Conservation (phyloP, 1,139 yeast genomes). For the Geotrichum macrosporum region DNA sequence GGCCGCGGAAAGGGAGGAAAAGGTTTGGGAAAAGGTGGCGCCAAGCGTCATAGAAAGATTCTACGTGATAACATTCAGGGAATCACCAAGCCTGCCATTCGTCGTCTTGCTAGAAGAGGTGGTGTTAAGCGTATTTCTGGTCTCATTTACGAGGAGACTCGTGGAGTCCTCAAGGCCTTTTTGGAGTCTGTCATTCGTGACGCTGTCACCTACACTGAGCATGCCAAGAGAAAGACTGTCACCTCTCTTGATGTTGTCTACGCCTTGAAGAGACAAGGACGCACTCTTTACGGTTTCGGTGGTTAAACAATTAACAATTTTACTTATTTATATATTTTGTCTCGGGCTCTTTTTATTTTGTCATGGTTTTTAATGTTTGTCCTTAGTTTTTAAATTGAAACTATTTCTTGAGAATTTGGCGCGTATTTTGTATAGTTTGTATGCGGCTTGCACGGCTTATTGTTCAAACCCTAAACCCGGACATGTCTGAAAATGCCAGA, state of each 20-base stretch:
- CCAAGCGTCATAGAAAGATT: slow-evolving; percentile 99
- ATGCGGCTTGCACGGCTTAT: no score
- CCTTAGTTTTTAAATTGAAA: no score
- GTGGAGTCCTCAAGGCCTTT: slow-evolving; percentile 94
- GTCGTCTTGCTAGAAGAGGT: slow-evolving; percentile 99
- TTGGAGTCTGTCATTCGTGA: slow-evolving; percentile 97
- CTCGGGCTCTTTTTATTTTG: slow-evolving; percentile 1
- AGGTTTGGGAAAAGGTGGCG: slow-evolving; percentile 99
- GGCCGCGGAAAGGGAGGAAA: slow-evolving; percentile 99
- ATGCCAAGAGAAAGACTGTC: slow-evolving; percentile 99
- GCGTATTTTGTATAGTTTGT: no score
- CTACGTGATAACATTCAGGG: slow-evolving; percentile 99
- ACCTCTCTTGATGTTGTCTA: slow-evolving; percentile 98
- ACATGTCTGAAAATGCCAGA: neutral
- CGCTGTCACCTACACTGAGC: slow-evolving; percentile 98
- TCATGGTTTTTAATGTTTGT: slow-evolving; percentile 5
- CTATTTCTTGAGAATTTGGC: no score
- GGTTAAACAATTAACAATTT: slow-evolving; percentile 54
- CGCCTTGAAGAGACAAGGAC: slow-evolving; percentile 99
- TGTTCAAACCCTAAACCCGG: neutral
- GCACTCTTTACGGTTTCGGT: slow-evolving; percentile 99
- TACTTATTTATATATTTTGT: slow-evolving; percentile 5
- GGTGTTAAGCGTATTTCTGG: slow-evolving; percentile 99
- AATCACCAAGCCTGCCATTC: slow-evolving; percentile 98
- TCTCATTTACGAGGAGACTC: slow-evolving; percentile 96